Conservation (phyloP, 2,329 filamentous ascomycete species). For the Stylonectria norvegica region DNA sequence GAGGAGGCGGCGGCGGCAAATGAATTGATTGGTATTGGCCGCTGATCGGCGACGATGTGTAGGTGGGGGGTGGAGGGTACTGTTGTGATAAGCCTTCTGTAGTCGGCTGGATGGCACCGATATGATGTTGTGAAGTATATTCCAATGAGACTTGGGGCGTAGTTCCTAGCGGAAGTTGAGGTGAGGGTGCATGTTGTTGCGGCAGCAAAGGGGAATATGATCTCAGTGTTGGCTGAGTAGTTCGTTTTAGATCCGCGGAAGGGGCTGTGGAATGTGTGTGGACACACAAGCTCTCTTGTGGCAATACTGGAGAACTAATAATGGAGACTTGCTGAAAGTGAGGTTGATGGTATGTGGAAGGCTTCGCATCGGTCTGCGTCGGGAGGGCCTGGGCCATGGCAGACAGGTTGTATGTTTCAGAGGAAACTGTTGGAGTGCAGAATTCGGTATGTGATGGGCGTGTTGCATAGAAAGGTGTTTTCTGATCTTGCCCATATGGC, state of each 20-base stretch:
- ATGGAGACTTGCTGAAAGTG: neutral
- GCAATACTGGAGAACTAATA: neutral
- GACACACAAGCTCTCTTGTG: neutral
- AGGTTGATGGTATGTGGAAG: neutral
- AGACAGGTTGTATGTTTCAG: slow-evolving; percentile 12
- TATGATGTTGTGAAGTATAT: neutral
- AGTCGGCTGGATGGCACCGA: neutral
- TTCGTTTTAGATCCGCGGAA: neutral
- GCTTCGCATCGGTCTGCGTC: neutral
- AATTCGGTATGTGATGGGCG: neutral
- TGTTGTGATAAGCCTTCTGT: neutral
- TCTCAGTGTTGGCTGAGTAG: neutral
- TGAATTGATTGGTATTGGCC: neutral
- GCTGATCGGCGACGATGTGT: slow-evolving; percentile 1
- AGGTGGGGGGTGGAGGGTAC: neutral
- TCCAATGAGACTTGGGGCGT: neutral
- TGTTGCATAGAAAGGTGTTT: neutral
- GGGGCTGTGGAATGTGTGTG: neutral
- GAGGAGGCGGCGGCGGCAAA: neutral
- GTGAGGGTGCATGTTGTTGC: neutral
- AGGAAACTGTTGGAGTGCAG: neutral
- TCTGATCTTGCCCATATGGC: neutral
- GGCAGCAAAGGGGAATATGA: slow-evolving; percentile 2
- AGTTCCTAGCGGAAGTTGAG: neutral
- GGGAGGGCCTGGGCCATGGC: slow-evolving; percentile 16